Conservation (phyloP, 768 basidiomycete genomes). For the Collybia mongolica region DNA sequence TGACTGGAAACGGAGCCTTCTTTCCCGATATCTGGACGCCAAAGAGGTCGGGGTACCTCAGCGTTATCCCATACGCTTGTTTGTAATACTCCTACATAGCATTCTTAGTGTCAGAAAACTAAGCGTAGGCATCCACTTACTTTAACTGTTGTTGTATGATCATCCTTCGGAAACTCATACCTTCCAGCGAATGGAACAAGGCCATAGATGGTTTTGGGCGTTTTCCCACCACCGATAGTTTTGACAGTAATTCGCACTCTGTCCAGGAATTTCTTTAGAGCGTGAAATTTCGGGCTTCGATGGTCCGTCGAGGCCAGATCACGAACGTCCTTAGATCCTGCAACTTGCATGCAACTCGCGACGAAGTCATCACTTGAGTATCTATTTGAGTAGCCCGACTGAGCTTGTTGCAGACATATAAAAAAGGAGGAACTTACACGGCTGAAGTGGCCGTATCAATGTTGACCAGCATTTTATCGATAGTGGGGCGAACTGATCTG, state of each 20-base stretch:
- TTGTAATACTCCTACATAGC: slow-evolving; percentile 39
- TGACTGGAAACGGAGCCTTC: slow-evolving; percentile 21
- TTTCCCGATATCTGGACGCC: slow-evolving; percentile 32
- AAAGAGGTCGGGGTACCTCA: slow-evolving; percentile 33
- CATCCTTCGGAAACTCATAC: no score
- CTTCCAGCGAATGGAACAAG: no score
- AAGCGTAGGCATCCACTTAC: neutral
- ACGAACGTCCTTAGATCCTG: slow-evolving; percentile 22
- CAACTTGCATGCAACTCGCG: slow-evolving; percentile 28
- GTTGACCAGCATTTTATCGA: slow-evolving; percentile 38
- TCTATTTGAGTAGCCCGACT: slow-evolving; percentile 12
- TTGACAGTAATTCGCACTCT: no score
- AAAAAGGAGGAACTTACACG: slow-evolving; percentile 31
- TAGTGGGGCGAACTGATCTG: slow-evolving; percentile 21
- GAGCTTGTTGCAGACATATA: neutral
- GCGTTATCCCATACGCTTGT: slow-evolving; percentile 27
- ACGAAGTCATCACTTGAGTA: slow-evolving; percentile 28
- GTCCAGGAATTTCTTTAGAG: no score
- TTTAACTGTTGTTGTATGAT: no score
- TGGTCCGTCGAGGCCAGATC: slow-evolving; percentile 15
- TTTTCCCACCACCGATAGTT: no score
- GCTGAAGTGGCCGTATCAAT: slow-evolving; percentile 46
- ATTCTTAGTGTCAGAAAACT: neutral
- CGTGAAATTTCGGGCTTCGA: no score
- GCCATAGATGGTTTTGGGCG: no score